Evolutionary conservation across 176 grass and related monocot species (phyloP).

Genomic region (Saccharum officinarum): DNA sequence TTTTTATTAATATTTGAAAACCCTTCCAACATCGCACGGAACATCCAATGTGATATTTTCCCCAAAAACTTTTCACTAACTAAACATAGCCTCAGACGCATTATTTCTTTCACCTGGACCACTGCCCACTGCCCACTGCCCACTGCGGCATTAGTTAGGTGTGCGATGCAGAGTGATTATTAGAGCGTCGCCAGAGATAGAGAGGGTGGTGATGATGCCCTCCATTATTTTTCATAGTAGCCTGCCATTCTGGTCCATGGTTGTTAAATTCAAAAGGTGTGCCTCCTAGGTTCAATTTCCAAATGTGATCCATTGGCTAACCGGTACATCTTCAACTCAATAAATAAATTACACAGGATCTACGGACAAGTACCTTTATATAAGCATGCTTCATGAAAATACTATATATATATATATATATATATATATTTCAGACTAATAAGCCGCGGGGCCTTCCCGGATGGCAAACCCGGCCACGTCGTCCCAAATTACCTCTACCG

Average conservation of each 20-base stretch:
- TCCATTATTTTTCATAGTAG: not conserved
- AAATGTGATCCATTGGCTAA: not conserved
- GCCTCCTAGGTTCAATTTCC: not conserved
- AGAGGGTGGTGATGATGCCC: not conserved
- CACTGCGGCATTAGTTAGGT: constrained; percentile 30
- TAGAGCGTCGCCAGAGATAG: not conserved
- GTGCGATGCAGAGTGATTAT: constrained; percentile 27
- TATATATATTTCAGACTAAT: too few species aligned
- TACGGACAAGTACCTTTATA: not conserved
- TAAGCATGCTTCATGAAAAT: too few species aligned
- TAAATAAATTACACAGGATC: not conserved
- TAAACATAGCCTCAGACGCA: too few species aligned
- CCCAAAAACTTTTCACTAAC: too few species aligned
- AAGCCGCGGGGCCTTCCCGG: too few species aligned
- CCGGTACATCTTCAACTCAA: not conserved
- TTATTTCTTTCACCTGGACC: not conserved
- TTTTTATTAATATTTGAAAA: too few species aligned
- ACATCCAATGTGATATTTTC: too few species aligned
- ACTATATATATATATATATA: not conserved
- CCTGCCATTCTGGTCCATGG: constrained; percentile 6
- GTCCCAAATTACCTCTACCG: too few species aligned
- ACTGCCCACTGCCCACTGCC: constrained; percentile 22
- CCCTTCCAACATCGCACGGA: too few species aligned
- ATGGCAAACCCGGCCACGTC: too few species aligned
- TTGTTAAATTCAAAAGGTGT: not conserved